phyloP scores from a whole-genome alignment of 768 basidiomycete species.

The Pilatotrama ljubarskyi region DNA sequence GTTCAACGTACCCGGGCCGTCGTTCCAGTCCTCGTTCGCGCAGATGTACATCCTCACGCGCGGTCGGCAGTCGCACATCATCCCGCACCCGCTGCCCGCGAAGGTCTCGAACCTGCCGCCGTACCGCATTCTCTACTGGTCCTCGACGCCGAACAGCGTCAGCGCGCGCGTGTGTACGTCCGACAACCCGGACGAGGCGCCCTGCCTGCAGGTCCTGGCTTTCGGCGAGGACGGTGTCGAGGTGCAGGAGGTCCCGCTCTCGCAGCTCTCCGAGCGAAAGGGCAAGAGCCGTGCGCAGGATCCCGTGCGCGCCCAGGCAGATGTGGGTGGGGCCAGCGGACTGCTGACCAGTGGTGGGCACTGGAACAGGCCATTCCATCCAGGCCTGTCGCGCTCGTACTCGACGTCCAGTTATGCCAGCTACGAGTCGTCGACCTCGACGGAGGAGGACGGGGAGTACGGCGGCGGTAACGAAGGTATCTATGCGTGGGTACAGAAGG shows the following conservation, averaged over 20 bases:
- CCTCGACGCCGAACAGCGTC: constrained; percentile 54
- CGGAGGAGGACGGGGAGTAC: constrained; percentile 47
- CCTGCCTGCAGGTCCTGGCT: constrained; percentile 67
- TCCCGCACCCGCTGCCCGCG: constrained; percentile 67
- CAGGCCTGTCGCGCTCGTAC: constrained; percentile 44
- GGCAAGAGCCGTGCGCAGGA: constrained; percentile 52
- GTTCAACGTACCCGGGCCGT: constrained; percentile 40
- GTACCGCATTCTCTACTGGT: constrained; percentile 58
- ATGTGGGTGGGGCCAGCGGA: constrained; percentile 66
- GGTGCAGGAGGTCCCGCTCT: constrained; percentile 63
- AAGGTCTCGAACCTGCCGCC: constrained; percentile 49
- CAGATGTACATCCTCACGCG: constrained; percentile 66
- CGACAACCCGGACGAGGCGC: constrained; percentile 27
- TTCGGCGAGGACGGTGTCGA: constrained; percentile 75
- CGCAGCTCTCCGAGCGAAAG: constrained; percentile 46
- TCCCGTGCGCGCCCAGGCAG: constrained; percentile 54
- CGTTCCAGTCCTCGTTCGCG: constrained; percentile 31
- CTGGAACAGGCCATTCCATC: constrained; percentile 43
- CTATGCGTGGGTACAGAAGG: constrained; percentile 80
- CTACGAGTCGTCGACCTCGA: constrained; percentile 44
- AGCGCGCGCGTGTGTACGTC: constrained; percentile 50
- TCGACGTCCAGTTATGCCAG: constrained; percentile 47
- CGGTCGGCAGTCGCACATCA: constrained; percentile 66
- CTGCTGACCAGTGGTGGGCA: constrained; percentile 54
- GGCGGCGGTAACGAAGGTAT: constrained; percentile 61